Base-by-base conservation (phyloP, 1,284 basidiomycete species). In the Mrakiaceae sp. region DNA sequence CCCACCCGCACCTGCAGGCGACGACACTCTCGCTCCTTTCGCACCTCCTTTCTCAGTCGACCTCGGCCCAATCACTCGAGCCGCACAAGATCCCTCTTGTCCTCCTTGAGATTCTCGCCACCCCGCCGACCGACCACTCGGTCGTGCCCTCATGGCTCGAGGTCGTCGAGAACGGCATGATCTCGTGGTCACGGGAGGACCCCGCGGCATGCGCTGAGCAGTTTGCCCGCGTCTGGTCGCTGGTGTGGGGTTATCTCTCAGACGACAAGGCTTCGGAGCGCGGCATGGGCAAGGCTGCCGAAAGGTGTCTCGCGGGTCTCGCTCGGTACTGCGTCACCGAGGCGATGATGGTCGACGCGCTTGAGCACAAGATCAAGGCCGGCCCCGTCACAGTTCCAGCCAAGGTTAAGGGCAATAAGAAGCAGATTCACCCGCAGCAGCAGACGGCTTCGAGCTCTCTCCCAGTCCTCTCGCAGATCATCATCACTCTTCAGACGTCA, bases 91-190 rank as follows among this genome's bases (percentile, higher is more conserved):
- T 90, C 49, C 82, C 87, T 5, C 82, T 83, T 16, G 82, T 90
- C 64, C 78, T 94, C 53, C 81, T 82, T 64, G 86, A 86, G 44
- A 81, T 95, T 50, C 78, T 94, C 42, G 80, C 84, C 8, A 87
- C 87, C 0, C 81, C 86, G 0, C 90, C 91, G 0, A 78, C 82
- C 54, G 84, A 85, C 73, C 66, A 70, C 70, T 80, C 83, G 5
- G 84, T 87, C 50, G 77, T 85, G 39, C 81, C 87, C 5, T 82
- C 87, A 10, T 91, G 90, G 90, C 75, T 88, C 11, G 79, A 80
- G 56, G 82, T 88, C 1, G 77, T 91, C 6, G 88, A 86, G 40
- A 82, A 82, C 65, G 81, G 83, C 10, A 83, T 89, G 80, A 76
- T 84, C 46, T 81, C 84, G 0, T 85, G 80, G 77, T 65, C 75